A percentile compares a stretch with the other conserved stretches of the same genome.
Conservation (phyloP, 352 stramenopile genomes). For the Pythium periplocum region DNA sequence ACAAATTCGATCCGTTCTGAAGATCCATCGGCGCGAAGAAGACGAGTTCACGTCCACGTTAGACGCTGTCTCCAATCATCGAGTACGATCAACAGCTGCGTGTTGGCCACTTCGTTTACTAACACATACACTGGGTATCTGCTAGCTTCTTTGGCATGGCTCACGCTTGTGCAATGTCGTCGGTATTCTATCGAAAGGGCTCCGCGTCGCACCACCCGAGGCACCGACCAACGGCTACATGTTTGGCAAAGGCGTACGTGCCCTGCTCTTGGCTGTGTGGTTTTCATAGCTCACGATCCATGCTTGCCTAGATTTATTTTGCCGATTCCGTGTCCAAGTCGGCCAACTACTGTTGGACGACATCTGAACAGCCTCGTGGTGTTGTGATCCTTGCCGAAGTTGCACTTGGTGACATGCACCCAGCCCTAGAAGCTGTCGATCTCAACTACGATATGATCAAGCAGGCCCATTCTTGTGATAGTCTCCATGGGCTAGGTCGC, state of each 20-base stretch:
- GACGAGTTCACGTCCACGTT: slow-evolving; percentile 32
- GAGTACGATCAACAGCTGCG: slow-evolving; percentile 15
- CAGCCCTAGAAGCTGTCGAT: slow-evolving; percentile 46
- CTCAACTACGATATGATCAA: slow-evolving; percentile 43
- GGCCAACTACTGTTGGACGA: slow-evolving; percentile 79
- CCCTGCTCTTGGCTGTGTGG: neutral
- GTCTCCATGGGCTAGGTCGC: slow-evolving; percentile 42
- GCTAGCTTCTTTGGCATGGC: slow-evolving; percentile 81
- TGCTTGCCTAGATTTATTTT: slow-evolving; percentile 68
- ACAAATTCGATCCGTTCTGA: slow-evolving; percentile 46
- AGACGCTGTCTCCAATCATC: slow-evolving; percentile 45
- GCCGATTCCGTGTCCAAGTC: slow-evolving; percentile 79
- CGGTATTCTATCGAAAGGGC: slow-evolving; percentile 72
- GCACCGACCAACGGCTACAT: slow-evolving; percentile 73
- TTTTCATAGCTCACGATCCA: slow-evolving; percentile 4
- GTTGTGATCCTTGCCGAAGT: slow-evolving; percentile 67
- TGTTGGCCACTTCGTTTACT: slow-evolving; percentile 1
- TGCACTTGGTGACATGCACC: slow-evolving; percentile 41
- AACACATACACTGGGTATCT: neutral
- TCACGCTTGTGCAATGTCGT: slow-evolving; percentile 71
- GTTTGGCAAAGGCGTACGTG: slow-evolving; percentile 82
- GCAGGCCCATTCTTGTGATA: slow-evolving; percentile 32
- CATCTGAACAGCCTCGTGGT: slow-evolving; percentile 44
- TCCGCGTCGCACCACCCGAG: slow-evolving; percentile 77
- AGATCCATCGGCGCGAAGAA: slow-evolving; percentile 38